Evolutionary conservation across 2,329 filamentous ascomycete species (phyloP).

Genomic region (Colletotrichum kahawae): DNA sequence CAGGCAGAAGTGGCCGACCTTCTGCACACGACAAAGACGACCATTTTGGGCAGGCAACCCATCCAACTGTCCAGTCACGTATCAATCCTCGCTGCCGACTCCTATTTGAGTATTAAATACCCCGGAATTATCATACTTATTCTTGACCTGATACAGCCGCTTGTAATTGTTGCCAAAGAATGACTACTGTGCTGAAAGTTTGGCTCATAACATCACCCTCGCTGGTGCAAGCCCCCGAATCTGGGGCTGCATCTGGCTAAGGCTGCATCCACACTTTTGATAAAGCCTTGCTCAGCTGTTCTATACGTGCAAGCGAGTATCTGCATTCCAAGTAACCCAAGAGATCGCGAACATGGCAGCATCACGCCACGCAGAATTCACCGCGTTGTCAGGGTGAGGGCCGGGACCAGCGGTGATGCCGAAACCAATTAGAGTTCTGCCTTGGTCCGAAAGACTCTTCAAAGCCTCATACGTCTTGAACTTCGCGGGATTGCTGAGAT

Average conservation of each 20-base stretch:
- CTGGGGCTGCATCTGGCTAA: constrained; percentile 28
- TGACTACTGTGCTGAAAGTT: constrained; percentile 27
- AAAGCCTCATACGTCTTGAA: neutral
- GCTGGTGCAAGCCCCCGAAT: constrained; percentile 30
- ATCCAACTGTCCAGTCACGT: neutral
- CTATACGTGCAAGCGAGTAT: neutral
- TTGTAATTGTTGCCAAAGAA: constrained; percentile 34
- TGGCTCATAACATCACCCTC: constrained; percentile 33
- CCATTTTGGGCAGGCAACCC: constrained; percentile 5
- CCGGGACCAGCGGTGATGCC: neutral
- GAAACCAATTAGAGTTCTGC: neutral
- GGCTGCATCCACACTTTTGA: constrained; percentile 32
- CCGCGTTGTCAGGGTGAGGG: constrained; percentile 31
- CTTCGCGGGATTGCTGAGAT: neutral
- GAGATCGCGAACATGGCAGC: constrained; percentile 38
- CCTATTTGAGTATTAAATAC: constrained; percentile 30
- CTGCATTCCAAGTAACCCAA: neutral
- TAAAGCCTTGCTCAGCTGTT: constrained; percentile 28
- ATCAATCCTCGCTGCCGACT: constrained; percentile 27
- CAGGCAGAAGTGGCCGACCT: neutral
- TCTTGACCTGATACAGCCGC: constrained; percentile 29
- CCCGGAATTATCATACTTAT: constrained; percentile 29
- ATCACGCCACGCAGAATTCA: constrained; percentile 52
- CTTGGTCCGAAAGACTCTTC: neutral
- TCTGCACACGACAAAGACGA: neutral